Conservation (phyloP, 768 basidiomycete genomes). For the Boletus subcaerulescens region DNA sequence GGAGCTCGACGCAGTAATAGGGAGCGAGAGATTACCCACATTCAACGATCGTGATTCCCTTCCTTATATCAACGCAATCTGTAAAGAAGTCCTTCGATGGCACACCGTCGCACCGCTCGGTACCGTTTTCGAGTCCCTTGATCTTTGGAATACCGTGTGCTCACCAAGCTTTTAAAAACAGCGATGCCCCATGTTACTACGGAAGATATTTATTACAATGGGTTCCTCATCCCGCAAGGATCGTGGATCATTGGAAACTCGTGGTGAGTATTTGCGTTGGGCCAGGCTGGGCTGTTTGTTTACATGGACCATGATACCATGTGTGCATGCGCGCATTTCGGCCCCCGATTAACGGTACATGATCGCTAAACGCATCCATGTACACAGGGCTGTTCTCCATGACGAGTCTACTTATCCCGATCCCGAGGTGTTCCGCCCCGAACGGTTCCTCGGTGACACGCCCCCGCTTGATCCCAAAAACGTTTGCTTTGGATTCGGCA, state of each 20-base stretch:
- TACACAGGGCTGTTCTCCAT: conserved; percentile 50
- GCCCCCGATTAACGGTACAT: too few species aligned
- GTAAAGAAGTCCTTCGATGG: conserved; percentile 28
- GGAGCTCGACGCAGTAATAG: conserved; percentile 25
- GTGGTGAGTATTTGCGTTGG: conserved; percentile 19
- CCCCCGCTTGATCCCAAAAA: conserved; percentile 19
- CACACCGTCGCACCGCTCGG: conserved; percentile 14
- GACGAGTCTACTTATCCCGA: conserved; percentile 41
- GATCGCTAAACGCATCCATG: not conserved
- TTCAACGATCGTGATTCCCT: conserved; percentile 21
- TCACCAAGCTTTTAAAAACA: not conserved
- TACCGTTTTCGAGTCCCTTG: conserved; percentile 24
- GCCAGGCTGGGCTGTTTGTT: too few species aligned
- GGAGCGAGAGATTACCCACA: conserved; percentile 18
- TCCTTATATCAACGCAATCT: conserved; percentile 25
- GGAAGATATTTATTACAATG: conserved; percentile 19
- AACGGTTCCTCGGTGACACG: conserved; percentile 29
- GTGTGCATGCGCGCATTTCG: too few species aligned
- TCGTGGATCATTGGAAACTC: conserved; percentile 19
- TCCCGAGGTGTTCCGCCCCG: conserved; percentile 33
- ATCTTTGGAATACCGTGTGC: not conserved
- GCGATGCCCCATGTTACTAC: conserved; percentile 14
- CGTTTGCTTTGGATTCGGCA: conserved; percentile 28
- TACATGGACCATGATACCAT: too few species aligned
- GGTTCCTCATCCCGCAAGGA: conserved; percentile 25